Evolutionary conservation across 2,329 filamentous ascomycete genomes (phyloP), one percentile per base, ranked within the genome.

Genomic region (Boeremia lycopersici): DNA sequence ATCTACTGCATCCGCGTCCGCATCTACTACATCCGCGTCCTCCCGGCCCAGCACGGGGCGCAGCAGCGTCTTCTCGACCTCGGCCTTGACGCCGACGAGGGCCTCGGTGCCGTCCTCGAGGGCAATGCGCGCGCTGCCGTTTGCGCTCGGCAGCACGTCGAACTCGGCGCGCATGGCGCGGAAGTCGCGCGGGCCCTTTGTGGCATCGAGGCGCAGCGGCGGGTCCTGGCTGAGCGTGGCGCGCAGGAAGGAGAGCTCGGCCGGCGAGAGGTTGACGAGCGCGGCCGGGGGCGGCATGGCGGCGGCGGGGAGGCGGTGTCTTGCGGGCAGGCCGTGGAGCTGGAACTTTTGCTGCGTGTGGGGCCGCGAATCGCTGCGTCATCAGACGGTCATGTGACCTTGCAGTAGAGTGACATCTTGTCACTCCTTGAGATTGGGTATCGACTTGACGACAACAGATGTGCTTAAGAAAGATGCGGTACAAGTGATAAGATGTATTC

Each of bases 21-120:
- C 77, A 10, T 77, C 71, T 57, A 2, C 19, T 5, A 23, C 19
- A 23, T 23, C 19, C 5, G 77, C 79, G 15, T 65, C 53, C 1
- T 55, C 35, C 62, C 65, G 44, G 15, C 44, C 55, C 40, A 60
- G 46, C 6, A 63, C 63, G 50, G 70, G 69, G 59, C 60, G 60
- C 66, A 65, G 62, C 43, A 60, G 66, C 15, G 88, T 91, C 79
- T 85, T 88, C 75, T 96, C 92, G 4, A 98, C 90, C 77, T 98
- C 93, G 0, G 91, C 92, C 78, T 98, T 99, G 57, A 97, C 88
- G 40, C 95, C 95, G 6, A 97, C 95, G 57, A 99, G 89, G 6
- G 95, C 95, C 76, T 99, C 95, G 1, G 92, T 96, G 45, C 95
- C 95, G 74, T 99, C 95, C 3, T 92, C 87, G 73, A 98, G 96